Base-by-base conservation (phyloP, 148 eudicot genomes). In the Oxyria digyna region DNA sequence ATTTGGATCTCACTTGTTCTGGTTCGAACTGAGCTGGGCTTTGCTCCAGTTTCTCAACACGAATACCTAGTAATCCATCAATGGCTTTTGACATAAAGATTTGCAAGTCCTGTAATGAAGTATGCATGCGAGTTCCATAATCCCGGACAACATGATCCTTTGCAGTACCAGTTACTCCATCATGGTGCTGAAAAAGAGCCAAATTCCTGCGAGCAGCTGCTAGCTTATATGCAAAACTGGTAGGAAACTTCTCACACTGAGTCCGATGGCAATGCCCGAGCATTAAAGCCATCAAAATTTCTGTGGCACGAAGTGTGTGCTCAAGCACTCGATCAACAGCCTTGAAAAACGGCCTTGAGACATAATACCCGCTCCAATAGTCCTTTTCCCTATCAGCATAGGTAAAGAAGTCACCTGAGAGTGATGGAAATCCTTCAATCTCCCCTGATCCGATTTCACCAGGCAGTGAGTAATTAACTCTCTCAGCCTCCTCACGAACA, bases 291-390 rank as follows among this genome's bases (percentile, higher is more conserved):
- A 91, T 87, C 84, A 91, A 76, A 78, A 87, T 87, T 74, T 95
- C 99, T 15, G 97, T 78, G 42, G 83, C 87, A 62, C 99, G 93
- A 71, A 95, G 91, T 8, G 96, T 95, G 24, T 95, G 99, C 80
- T 95, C 99, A 68, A 95, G 71, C 40, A 95, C 97, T 40, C 97
- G 93, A 68, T 91, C 97, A 57, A 95, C 93, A 54, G 94, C 97
- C 83, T 95, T 91, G 70, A 88, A 95, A 79, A 95, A 95, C 42
- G 99, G 99, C 67, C 97, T 87, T 32, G 99, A 91, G 46, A 95
- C 99, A 77, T 95, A 91, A 76, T 91, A 95, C 5, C 99, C 99
- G 79, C 99, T 95, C 99, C 99, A 95, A 70, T 95, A 95, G 80
- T 95, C 99, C 69, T 88, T 85, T 65, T 85, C 79, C 71, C 97